These are phyloP conservation scores for Exutisphaerella laricina DNA, from an alignment of 2,329 filamentous ascomycete genomes.

Conservation along the genomic window DNA sequence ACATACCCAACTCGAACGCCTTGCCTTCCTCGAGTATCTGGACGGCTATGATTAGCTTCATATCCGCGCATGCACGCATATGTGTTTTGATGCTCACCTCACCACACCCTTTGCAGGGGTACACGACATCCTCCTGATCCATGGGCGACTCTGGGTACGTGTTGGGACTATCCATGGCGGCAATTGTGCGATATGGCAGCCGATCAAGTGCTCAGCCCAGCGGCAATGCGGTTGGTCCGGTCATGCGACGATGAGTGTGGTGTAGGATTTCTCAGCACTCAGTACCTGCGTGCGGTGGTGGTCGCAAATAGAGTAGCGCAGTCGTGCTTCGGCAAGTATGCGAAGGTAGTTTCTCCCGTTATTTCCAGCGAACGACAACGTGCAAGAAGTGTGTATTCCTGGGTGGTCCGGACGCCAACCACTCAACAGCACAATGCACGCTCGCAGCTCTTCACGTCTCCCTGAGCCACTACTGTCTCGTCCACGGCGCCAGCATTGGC, in stretches of 20 bases:
- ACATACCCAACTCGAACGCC: conserved; percentile 86
- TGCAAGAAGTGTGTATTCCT: neutral
- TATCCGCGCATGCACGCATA: neutral
- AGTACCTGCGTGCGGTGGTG: neutral
- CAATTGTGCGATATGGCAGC: conserved; percentile 9
- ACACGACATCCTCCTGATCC: conserved; percentile 73
- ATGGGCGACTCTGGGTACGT: conserved; percentile 60
- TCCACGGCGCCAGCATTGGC: neutral
- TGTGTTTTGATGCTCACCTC: conserved; percentile 53
- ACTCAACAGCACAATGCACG: too few species aligned
- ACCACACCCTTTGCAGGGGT: conserved; percentile 88
- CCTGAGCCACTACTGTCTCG: neutral
- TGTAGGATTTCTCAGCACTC: neutral
- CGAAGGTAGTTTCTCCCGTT: neutral
- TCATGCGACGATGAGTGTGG: conserved; percentile 8
- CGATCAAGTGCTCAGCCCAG: conserved; percentile 11
- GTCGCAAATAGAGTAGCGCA: neutral
- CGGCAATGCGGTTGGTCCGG: neutral
- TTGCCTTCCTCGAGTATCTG: conserved; percentile 98
- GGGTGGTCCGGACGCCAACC: too few species aligned
- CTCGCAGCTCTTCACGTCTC: neutral
- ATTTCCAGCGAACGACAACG: neutral
- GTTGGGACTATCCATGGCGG: conserved; percentile 50
- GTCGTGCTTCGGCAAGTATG: neutral
- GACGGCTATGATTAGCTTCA: conserved; percentile 9